Conservation (phyloP, 306 rosid species). For the Prunus salicina region DNA sequence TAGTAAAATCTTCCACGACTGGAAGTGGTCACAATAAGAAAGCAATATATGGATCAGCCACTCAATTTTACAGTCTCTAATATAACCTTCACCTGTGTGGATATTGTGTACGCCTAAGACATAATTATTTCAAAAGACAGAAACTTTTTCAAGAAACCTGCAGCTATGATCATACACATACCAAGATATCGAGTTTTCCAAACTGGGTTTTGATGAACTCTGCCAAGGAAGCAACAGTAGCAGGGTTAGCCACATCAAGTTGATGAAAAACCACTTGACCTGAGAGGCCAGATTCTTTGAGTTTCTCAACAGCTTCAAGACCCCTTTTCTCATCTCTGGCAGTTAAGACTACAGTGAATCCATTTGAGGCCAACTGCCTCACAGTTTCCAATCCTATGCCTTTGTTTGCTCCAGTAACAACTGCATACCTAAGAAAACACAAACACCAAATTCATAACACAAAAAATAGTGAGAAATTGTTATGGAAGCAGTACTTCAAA, state of each 20-base stretch:
- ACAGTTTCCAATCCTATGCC: conserved; percentile 32
- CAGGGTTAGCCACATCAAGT: conserved; percentile 33
- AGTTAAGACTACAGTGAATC: conserved; percentile 27
- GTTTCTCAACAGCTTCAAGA: conserved; percentile 25
- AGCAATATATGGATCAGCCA: neutral
- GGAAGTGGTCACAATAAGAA: neutral
- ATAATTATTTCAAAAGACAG: too few species aligned
- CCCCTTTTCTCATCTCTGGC: conserved; percentile 33
- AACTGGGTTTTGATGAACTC: conserved; percentile 23
- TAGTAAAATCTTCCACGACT: neutral
- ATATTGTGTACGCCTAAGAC: too few species aligned
- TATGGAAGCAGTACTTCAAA: neutral
- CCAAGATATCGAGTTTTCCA: conserved; percentile 33
- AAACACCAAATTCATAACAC: too few species aligned
- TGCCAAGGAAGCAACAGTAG: conserved; percentile 16
- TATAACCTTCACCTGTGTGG: neutral
- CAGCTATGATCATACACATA: conserved; percentile 20
- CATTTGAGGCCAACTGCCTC: conserved; percentile 31
- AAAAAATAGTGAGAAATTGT: neutral
- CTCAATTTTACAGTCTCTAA: neutral
- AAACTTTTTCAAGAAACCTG: too few species aligned
- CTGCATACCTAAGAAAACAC: neutral
- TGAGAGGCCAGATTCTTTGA: conserved; percentile 14
- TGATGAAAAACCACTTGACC: conserved; percentile 27
- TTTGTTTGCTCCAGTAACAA: conserved; percentile 34